These are phyloP conservation scores for Pyracantha coccinea DNA, from an alignment of 331 rosid genomes.

Conservation along the genomic window DNA sequence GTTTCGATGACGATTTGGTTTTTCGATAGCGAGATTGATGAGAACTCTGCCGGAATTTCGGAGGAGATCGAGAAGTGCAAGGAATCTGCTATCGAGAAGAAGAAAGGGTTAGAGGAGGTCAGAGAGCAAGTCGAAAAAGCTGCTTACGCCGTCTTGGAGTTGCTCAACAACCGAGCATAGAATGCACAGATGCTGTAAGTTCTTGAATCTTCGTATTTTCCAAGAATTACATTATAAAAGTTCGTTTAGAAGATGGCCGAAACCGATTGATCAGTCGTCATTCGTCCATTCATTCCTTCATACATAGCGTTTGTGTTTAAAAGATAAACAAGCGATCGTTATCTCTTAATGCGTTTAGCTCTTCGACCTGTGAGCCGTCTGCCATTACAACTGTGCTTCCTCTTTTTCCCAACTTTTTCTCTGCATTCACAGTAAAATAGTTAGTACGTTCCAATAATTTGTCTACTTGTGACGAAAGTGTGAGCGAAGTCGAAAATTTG, in stretches of 20 bases:
- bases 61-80: conserved; percentile 68
- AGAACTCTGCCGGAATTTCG: conserved; percentile 44
- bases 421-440: conserved; percentile 33
- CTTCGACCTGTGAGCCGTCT: conserved; percentile 71
- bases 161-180: conserved; percentile 52
- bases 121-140: conserved; percentile 68
- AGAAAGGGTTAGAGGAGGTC: conserved; percentile 60
- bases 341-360: conserved; percentile 57
- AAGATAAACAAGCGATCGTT: conserved; percentile 56
- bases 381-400: conserved; percentile 64
- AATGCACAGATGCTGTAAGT: conserved; percentile 26
- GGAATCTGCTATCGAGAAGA: conserved; percentile 51
- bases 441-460: background rate
- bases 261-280: background rate
- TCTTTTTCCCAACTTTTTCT: conserved; percentile 57
- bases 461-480: background rate
- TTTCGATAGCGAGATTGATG: conserved; percentile 50
- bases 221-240: background rate
- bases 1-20: background rate
- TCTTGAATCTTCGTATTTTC: background rate
- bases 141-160: conserved; percentile 61
- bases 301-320: conserved; percentile 20
- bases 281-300: background rate
- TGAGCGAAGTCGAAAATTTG: background rate
- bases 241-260: background rate